These are phyloP conservation scores for Oidiodendron maius DNA, from an alignment of 495 filamentous ascomycete species.

Conservation along the genomic window DNA sequence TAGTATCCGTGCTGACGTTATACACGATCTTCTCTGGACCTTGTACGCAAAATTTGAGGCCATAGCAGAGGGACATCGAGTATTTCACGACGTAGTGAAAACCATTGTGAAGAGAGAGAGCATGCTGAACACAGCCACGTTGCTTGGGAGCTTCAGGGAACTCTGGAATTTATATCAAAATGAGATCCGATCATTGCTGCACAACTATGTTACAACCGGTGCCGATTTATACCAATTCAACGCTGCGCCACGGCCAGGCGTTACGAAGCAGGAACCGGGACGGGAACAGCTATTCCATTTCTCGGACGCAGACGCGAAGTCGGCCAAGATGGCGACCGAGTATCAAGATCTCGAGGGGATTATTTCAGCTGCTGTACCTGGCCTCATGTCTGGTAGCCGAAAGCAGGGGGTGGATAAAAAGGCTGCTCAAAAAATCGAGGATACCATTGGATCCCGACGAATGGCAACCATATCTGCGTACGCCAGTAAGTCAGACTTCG, in stretches of 20 bases:
- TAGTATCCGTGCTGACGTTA: constrained; percentile 68
- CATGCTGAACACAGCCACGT: constrained; percentile 37
- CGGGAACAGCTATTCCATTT: constrained; percentile 85
- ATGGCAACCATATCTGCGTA: constrained; percentile 41
- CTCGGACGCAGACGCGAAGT: constrained; percentile 72
- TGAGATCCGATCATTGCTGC: constrained; percentile 83
- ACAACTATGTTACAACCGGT: constrained; percentile 96
- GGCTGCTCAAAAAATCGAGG: constrained; percentile 20
- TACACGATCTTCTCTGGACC: constrained; percentile 85
- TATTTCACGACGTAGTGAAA: constrained; percentile 83
- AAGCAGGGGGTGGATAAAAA: constrained; percentile 34
- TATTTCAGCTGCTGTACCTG: constrained; percentile 83
- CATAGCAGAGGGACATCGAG: constrained; percentile 91
- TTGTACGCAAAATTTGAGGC: constrained; percentile 95
- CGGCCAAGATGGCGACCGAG: constrained; percentile 68
- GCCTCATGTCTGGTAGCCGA: constrained; percentile 77
- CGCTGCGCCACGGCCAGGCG: constrained; percentile 26
- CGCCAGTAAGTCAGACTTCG: constrained; percentile 12
- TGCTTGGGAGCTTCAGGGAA: constrained; percentile 81
- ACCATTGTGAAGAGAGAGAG: constrained; percentile 69
- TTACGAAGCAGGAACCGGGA: constrained; percentile 37
- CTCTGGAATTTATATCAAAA: constrained; percentile 79
- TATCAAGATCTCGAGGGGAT: constrained; percentile 88
- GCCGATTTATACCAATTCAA: constrained; percentile 60
- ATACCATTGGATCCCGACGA: constrained; percentile 27